These are phyloP conservation scores for Mimosa bimucronata DNA, from an alignment of 306 rosid species.

Conservation along the genomic window DNA sequence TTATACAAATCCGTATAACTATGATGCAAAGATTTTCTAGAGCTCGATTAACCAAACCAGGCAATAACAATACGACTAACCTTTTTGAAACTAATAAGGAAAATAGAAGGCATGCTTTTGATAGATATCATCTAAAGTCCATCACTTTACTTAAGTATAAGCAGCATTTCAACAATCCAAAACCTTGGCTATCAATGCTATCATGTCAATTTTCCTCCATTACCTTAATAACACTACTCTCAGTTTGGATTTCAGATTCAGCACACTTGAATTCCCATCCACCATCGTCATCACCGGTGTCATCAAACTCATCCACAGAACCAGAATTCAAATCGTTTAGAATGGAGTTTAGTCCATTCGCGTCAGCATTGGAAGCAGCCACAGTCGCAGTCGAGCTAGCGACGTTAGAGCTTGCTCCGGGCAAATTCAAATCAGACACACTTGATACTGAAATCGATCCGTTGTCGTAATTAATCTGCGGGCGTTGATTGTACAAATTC, in stretches of 20 bases:
- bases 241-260: conserved; percentile 46
- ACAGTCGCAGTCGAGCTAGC: neutral
- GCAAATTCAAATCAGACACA: conserved; percentile 18
- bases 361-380: conserved; percentile 14
- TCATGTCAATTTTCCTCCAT: neutral
- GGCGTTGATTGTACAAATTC: conserved; percentile 49
- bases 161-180: conserved; percentile 4
- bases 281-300: conserved; percentile 55
- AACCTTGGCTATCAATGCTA: neutral
- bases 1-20: neutral
- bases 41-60: conserved; percentile 12
- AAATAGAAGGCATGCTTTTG: conserved; percentile 1
- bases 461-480: conserved; percentile 38
- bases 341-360: conserved; percentile 35
- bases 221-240: conserved; percentile 48
- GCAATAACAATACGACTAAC: conserved; percentile 1
- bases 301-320: conserved; percentile 40
- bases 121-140: neutral
- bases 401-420: conserved; percentile 28
- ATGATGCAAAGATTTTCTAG: conserved; percentile 20
- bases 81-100: conserved; percentile 9
- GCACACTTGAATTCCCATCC: conserved; percentile 98
- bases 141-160: conserved; percentile 10
- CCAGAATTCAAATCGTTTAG: conserved; percentile 40
- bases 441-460: conserved; percentile 43